Evolutionary conservation across 805 yeast genomes (phyloP), one percentile per base, ranked within the genome.

Genomic region (Kodamaea kaohsiungensis): DNA sequence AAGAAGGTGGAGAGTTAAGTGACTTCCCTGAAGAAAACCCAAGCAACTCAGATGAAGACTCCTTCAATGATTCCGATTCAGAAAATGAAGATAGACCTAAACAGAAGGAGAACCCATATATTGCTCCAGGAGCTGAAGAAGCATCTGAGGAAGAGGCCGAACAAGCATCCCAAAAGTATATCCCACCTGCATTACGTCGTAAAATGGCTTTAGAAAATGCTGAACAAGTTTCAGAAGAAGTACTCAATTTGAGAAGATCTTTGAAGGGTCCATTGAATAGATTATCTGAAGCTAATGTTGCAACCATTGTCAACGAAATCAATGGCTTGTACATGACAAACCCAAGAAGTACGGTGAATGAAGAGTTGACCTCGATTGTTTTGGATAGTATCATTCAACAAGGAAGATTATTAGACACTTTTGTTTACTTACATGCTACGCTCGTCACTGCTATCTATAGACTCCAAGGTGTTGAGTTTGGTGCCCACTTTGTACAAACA

Each of bases 111-210:
- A 90, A 90, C 60, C 96, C 96, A 4, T 89, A 86, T 63, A 81
- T 84, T 42, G 88, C 91, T 0, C 89, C 91, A 9, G 73, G 16
- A 12, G 49, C 50, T 9, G 54, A 49, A 27, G 43, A 38, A 4
- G 58, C 55, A n/a, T 54, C 58, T 2, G 64, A 58, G 1, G 57
- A 27, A 1, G 49, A 49, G 2, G 55, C 42, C 1, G 53, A 48
- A 3, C 46, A 63, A 1, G 52, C 68, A 0, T 73, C 77, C 1
- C 77, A 59, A 15, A 67, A 81, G 57, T 93, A 95, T 65, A 73
- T 93, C 13, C 98, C 99, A 1, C 99, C 98, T 0, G 91, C 96
- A 0, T 68, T 88, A 53, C 80, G 98, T 55, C 78, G 82, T 46
- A 79, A 77, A 61, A 62, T 75, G 65, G 78, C 77, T 0, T 56